Evolutionary conservation across 192 early-diverging fungal species (phyloP).

Genomic region (Coemansia aciculifera): DNA sequence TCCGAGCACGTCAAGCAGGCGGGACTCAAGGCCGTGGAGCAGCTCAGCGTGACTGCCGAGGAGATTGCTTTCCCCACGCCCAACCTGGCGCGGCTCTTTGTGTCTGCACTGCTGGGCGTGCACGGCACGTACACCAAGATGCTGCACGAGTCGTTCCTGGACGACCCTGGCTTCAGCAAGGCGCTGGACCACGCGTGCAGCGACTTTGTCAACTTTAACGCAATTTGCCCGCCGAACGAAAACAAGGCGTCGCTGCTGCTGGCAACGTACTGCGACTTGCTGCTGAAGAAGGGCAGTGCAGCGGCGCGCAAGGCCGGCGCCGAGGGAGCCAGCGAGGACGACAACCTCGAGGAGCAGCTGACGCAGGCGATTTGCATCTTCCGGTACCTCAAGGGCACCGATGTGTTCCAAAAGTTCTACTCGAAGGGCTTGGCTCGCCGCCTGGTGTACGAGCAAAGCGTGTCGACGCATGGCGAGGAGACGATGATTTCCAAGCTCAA

Average conservation of each 20-base stretch:
- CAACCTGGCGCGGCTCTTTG: conserved; percentile 68
- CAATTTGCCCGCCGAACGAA: conserved; percentile 68
- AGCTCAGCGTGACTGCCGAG: conserved; percentile 57
- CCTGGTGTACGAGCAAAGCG: conserved; percentile 84
- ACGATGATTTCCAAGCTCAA: conserved; percentile 93
- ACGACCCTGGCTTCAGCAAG: conserved; percentile 83
- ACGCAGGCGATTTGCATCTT: conserved; percentile 80
- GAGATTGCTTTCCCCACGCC: conserved; percentile 10
- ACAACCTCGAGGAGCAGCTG: conserved; percentile 55
- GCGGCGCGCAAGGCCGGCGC: conserved; percentile 36
- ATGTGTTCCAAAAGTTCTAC: conserved; percentile 99
- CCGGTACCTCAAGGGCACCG: conserved; percentile 95
- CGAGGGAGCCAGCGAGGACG: conserved; percentile 46
- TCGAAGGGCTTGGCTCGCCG: conserved; percentile 90
- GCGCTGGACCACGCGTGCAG: conserved; percentile 92
- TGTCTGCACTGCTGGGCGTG: conserved; percentile 81
- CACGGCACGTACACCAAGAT: conserved; percentile 84
- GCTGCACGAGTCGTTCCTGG: conserved; percentile 70
- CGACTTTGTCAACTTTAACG: conserved; percentile 91
- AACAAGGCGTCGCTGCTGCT: conserved; percentile 83
- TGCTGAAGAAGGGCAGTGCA: conserved; percentile 77
- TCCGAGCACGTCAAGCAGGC: conserved; percentile 76
- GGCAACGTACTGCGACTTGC: conserved; percentile 85
- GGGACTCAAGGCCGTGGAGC: conserved; percentile 69
- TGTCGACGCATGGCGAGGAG: conserved; percentile 88